Percentiles rank a stretch among this genome's conserved stretches.
Evolutionary conservation across 1,284 basidiomycete species (phyloP).

Genomic region (Pyrrhoderma lamaoense): DNA sequence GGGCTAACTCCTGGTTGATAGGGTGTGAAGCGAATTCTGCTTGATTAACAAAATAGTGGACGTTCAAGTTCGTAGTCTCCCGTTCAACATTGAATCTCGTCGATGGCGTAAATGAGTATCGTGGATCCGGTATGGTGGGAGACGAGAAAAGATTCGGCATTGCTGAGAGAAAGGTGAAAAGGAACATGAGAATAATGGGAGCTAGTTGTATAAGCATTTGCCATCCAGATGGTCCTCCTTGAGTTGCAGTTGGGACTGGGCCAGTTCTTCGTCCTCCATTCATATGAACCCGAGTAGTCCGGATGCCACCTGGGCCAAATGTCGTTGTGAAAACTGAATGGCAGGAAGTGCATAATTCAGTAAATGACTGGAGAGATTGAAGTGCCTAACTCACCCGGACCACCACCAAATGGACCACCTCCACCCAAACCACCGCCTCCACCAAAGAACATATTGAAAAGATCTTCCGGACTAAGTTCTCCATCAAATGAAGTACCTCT

Average conservation of each 20-base stretch:
- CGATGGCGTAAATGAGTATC: conserved; percentile 65
- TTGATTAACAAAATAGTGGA: conserved; percentile 85
- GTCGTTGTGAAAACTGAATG: conserved; percentile 59
- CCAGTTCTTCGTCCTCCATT: conserved; percentile 32
- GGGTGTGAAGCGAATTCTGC: conserved; percentile 75
- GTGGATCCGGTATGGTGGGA: conserved; percentile 68
- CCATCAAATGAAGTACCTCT: conserved; percentile 57
- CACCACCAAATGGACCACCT: conserved; percentile 40
- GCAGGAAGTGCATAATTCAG: conserved; percentile 3
- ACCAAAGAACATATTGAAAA: conserved; percentile 99
- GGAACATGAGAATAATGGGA: conserved; percentile 79
- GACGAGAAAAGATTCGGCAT: conserved; percentile 72
- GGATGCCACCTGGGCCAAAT: conserved; percentile 76
- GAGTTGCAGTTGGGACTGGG: conserved; percentile 24
- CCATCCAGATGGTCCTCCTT: conserved; percentile 43
- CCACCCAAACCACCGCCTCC: conserved; percentile 51
- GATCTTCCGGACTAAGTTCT: conserved; percentile 90
- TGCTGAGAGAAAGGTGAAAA: conserved; percentile 80
- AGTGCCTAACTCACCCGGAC: conserved; percentile 37
- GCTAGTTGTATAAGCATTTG: conserved; percentile 78
- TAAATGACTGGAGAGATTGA: background rate
- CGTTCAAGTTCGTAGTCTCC: conserved; percentile 57
- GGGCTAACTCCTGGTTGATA: conserved; percentile 62
- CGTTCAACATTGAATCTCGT: conserved; percentile 56
- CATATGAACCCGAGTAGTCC: conserved; percentile 47